These are phyloP conservation scores for Oryza meridionalis DNA, from an alignment of 176 grass and related monocot species.

Conservation along the genomic window DNA sequence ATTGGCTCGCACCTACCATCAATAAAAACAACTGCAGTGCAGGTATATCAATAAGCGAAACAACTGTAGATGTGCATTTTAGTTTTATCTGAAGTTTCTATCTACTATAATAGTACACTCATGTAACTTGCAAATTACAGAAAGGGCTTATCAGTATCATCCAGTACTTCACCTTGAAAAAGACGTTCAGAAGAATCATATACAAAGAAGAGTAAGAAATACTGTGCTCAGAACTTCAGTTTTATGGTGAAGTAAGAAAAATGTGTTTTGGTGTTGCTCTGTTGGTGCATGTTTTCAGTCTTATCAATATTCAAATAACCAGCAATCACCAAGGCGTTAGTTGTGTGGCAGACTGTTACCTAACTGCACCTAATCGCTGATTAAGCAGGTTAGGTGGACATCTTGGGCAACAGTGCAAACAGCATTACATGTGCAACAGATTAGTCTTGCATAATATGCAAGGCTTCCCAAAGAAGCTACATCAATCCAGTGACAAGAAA, in stretches of 20 bases:
- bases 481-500: slow-evolving; percentile 23
- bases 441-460: not conserved
- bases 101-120: not conserved
- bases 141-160: not conserved
- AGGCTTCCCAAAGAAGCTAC: not conserved
- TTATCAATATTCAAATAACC: slow-evolving; percentile 13
- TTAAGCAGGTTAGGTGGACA: not conserved
- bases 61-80: not conserved
- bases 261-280: not conserved
- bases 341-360: not conserved
- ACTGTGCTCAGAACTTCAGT: not conserved
- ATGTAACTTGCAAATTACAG: not conserved
- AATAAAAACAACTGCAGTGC: not conserved
- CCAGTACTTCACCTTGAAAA: not conserved
- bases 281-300: not conserved
- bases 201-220: not conserved
- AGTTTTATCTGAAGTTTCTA: not conserved
- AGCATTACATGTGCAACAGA: slow-evolving; percentile 16
- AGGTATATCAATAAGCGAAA: slow-evolving; percentile 8
- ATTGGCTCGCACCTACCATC: not conserved
- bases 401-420: not conserved
- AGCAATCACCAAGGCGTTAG: not conserved
- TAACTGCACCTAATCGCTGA: not conserved
- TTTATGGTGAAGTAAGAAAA: not conserved
- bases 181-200: not conserved